Evolutionary conservation across 2,329 filamentous ascomycete genomes (phyloP).

Genomic region (Setomelanomma holmii): DNA sequence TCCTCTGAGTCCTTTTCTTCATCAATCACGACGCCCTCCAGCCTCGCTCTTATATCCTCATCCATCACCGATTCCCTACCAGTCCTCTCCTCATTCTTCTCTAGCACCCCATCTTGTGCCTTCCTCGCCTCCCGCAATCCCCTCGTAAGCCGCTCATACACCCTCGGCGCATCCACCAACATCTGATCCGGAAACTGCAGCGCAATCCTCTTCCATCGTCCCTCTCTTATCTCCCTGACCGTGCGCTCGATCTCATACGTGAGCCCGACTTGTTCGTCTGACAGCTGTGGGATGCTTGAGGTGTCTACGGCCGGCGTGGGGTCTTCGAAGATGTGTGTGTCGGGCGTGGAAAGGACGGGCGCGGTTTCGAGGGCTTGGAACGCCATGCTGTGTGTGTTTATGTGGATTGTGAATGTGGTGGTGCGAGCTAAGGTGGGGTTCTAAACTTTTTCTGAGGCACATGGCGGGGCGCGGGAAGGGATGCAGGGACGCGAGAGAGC

Average conservation of each 20-base stretch:
- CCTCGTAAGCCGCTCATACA: slow-evolving; percentile 71
- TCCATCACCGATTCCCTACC: slow-evolving; percentile 11
- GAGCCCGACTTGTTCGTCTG: slow-evolving; percentile 73
- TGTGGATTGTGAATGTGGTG: slow-evolving; percentile 6
- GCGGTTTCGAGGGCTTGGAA: slow-evolving; percentile 46
- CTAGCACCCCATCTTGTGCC: slow-evolving; percentile 7
- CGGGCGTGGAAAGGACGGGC: slow-evolving; percentile 69
- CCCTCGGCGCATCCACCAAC: slow-evolving; percentile 82
- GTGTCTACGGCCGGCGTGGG: slow-evolving; percentile 53
- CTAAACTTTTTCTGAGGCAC: slow-evolving; percentile 17
- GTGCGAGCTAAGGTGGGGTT: slow-evolving; percentile 19
- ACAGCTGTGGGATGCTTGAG: slow-evolving; percentile 47
- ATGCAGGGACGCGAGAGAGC: slow-evolving; percentile 8
- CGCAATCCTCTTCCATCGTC: slow-evolving; percentile 77
- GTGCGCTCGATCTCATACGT: slow-evolving; percentile 89
- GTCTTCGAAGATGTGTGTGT: slow-evolving; percentile 66
- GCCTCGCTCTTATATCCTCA: slow-evolving; percentile 22
- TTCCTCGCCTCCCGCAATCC: slow-evolving; percentile 52
- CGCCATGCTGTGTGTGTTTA: slow-evolving; percentile 31
- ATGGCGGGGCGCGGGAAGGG: slow-evolving; percentile 21
- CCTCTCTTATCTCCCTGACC: slow-evolving; percentile 73
- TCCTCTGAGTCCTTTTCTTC: slow-evolving; percentile 34
- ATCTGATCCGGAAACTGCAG: slow-evolving; percentile 97
- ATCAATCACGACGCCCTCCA: slow-evolving; percentile 20
- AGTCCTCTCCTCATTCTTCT: slow-evolving; percentile 6